Evolutionary conservation across 75 land plant genomes (phyloP), one percentile per base, ranked within the genome.

Genomic region (Picea glauca): DNA sequence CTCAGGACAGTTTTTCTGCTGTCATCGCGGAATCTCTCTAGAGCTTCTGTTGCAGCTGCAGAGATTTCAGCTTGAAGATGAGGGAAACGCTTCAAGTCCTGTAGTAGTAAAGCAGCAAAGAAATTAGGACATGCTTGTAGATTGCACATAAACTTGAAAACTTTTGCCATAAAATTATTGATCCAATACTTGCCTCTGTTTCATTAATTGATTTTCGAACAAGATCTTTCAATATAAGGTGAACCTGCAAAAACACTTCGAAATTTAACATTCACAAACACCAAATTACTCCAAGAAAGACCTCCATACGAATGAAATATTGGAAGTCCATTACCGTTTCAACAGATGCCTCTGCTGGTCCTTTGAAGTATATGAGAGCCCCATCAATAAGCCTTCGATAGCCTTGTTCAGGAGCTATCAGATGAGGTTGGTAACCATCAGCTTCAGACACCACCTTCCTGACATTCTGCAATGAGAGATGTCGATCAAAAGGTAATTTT

Each of bases 371-470:
- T 20, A 58, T 80, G 6, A 94, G 76, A 66, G 93, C 76, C 66
- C 86, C 74, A 6, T 50, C 56, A 50, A 50, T 50, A 18, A 94
- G 87, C 9, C 98, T 89, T 32, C 93, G 75, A 62, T 94, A 94
- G 62, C 93, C 98, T 78, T 94, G 93, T 86, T 94, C 98, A 74
- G 98, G 98, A 74, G 98, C 95, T 78, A 95, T 93, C 60, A 95
- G 57, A 76, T 95, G 98, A 18, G 98, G 98, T 77, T 95, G 98
- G 81, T 95, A 95, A 61, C 98, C 98, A 93, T 95, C 98, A 38
- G 95, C 95, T 75, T 95, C 92, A 17, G 93, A 85, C 0, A 95
- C 89, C 0, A 92, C 78, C 70, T 95, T 95, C 72, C 87, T 82
- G 21, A 92, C 90, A 77, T 93, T 95, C 58, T 92, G 12, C 11